phyloP scores from a whole-genome alignment of 2,329 filamentous ascomycete genomes.

The Sordariomycetes sp. region DNA sequence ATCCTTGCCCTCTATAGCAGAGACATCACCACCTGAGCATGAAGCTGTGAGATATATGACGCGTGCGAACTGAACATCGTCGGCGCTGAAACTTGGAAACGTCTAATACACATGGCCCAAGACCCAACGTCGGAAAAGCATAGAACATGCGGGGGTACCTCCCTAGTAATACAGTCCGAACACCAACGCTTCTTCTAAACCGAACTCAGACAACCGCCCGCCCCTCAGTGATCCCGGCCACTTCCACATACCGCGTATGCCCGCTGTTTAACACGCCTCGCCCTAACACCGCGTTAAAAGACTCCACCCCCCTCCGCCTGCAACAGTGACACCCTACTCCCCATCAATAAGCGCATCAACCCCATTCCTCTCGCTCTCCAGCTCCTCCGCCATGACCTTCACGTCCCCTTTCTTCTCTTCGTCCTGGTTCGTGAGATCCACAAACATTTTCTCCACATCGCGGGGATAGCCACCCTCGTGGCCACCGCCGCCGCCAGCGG shows the following conservation, averaged over 20 bases:
- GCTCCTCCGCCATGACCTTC: constrained; percentile 27
- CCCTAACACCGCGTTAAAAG: neutral
- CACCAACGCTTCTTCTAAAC: too few relatives aligned
- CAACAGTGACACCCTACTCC: constrained; percentile 17
- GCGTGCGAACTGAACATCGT: neutral
- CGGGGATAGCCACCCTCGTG: constrained; percentile 25
- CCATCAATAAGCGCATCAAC: constrained; percentile 33
- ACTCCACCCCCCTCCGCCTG: neutral
- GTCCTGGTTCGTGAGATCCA: constrained; percentile 42
- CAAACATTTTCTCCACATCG: constrained; percentile 44
- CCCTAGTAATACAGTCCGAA: too few relatives aligned
- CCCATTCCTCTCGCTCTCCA: constrained; percentile 35
- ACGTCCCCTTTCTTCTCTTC: constrained; percentile 30
- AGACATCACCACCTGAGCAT: neutral
- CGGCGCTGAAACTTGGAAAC: too few relatives aligned
- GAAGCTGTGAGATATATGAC: neutral
- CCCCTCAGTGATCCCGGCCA: too few relatives aligned
- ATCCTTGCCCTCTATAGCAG: neutral
- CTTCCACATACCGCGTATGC: neutral
- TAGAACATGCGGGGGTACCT: too few relatives aligned
- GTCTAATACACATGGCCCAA: too few relatives aligned
- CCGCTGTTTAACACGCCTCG: neutral
- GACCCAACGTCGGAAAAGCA: too few relatives aligned
- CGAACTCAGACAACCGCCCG: too few relatives aligned
- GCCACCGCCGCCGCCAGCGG: neutral